Conservation (phyloP, 805 yeast genomes). For the Starmerella apis region DNA sequence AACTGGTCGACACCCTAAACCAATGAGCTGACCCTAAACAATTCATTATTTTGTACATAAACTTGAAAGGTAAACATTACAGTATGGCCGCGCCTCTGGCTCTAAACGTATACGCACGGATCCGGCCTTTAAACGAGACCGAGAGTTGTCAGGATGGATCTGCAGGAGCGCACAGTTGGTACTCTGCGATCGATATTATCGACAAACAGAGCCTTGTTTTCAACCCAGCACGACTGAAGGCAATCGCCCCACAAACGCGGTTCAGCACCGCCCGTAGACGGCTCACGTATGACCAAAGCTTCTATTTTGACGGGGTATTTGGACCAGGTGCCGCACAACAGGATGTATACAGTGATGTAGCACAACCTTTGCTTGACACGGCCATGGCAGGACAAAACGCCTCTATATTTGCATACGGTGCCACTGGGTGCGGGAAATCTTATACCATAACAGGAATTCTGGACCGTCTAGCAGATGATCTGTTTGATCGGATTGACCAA, state of each 20-base stretch:
- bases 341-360: slow-evolving; percentile 56
- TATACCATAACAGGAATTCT: slow-evolving; percentile 81
- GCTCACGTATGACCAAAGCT: slow-evolving; percentile 28
- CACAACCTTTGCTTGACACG: slow-evolving; percentile 60
- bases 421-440: slow-evolving; percentile 97
- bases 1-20: background rate
- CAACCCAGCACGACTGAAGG: slow-evolving; percentile 51
- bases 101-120: slow-evolving; percentile 10
- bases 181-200: slow-evolving; percentile 43
- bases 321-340: slow-evolving; percentile 55
- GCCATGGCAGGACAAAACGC: slow-evolving; percentile 80
- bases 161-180: slow-evolving; percentile 2
- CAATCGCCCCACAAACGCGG: slow-evolving; percentile 18
- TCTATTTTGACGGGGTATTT: slow-evolving; percentile 71
- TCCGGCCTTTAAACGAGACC: slow-evolving; percentile 9
- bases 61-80: slow-evolving; percentile 4
- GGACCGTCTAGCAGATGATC: slow-evolving; percentile 63
- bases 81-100: slow-evolving; percentile 4
- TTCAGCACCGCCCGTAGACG: slow-evolving; percentile 8
- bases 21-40: background rate
- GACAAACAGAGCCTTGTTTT: slow-evolving; percentile 79
- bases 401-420: slow-evolving; percentile 88
- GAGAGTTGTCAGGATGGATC: slow-evolving; percentile 4
- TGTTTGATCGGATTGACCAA: slow-evolving; percentile 37
- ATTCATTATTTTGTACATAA: slow-evolving; percentile 1